Base-by-base conservation (phyloP, 257 asterid genomes). In the Solanum clarkiae region DNA sequence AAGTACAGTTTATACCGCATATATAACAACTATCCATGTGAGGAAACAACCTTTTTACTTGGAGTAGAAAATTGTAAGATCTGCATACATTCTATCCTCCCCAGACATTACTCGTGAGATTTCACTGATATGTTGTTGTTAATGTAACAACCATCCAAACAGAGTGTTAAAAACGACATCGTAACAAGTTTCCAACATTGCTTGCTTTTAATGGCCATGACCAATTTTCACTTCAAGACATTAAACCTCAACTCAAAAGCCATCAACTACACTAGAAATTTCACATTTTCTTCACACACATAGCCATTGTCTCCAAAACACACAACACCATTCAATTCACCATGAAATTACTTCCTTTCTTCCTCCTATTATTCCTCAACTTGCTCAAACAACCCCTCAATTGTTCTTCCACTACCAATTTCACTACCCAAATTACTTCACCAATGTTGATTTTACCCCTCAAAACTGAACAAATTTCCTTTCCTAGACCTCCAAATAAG, bases 401-500 rank as follows among this genome's bases (percentile, higher is more conserved):
- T 4, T 77, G 45, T 51, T 15, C 36, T 51, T 77, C 82, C 10
- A 14, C 9, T 22, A 2, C 8, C 0, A 75, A 51, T 49, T 75
- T 49, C n/a, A 75, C 0, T 29, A 15, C 63, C 12, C 82, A 77
- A 51, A 82, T 68, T 45, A 2, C 82, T 3, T 10, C 90, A 4
- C 36, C 80, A 80, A 32, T 85, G 83, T 89, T 94, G 0, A 88
- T 90, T 18, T 72, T 95, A 62, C 94, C 98, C 5, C 85, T 95
- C 10, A 93, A 91, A 91, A 94, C 95, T 80, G 92, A 92, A 84
- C 51, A 88, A 82, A 88, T 85, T 80, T 84, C 88, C 54, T 81
- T 80, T 10, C 88, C 88, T 10, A 88, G 74, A 22, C 20, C 88
- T 47, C 84, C 97, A 6, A 89, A 89, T 82, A 92, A 89, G 86